Evolutionary conservation across 805 yeast species (phyloP).

Genomic region (Saccharomyces jurei): DNA sequence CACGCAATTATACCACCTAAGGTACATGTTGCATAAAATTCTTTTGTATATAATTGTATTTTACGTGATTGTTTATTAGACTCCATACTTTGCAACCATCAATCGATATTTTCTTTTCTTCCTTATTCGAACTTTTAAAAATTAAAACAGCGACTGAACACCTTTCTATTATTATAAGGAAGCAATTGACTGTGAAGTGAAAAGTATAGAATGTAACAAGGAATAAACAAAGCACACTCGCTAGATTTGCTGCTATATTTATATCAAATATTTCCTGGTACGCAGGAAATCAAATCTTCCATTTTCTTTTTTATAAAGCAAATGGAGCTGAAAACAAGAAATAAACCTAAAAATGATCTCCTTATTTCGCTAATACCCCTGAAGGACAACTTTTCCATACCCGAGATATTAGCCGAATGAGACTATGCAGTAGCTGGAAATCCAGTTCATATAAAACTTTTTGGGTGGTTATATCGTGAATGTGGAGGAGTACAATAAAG

Average conservation of each 20-base stretch:
- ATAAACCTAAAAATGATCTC: neutral
- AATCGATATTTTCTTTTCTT: neutral
- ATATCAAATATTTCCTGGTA: neutral
- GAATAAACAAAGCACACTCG: neutral
- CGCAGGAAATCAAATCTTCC: neutral
- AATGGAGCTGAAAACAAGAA: neutral
- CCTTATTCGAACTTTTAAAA: neutral
- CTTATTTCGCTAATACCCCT: neutral
- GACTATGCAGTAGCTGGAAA: neutral
- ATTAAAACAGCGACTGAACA: neutral
- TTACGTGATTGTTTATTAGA: constrained; percentile 4
- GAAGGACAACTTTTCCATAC: neutral
- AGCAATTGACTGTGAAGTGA: neutral
- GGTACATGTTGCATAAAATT: constrained; percentile 39
- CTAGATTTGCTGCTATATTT: neutral
- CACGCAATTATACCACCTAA: constrained; percentile 71
- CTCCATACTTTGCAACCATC: neutral
- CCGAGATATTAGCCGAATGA: neutral
- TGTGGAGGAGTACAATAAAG: neutral
- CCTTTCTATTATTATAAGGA: neutral
- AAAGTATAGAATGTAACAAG: neutral
- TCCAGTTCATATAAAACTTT: neutral
- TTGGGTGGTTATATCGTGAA: neutral
- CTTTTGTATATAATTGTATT: constrained; percentile 20
- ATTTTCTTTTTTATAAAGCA: neutral